Evolutionary conservation across 805 yeast species (phyloP).

Genomic region (Schizosaccharomyces osmophilus): DNA sequence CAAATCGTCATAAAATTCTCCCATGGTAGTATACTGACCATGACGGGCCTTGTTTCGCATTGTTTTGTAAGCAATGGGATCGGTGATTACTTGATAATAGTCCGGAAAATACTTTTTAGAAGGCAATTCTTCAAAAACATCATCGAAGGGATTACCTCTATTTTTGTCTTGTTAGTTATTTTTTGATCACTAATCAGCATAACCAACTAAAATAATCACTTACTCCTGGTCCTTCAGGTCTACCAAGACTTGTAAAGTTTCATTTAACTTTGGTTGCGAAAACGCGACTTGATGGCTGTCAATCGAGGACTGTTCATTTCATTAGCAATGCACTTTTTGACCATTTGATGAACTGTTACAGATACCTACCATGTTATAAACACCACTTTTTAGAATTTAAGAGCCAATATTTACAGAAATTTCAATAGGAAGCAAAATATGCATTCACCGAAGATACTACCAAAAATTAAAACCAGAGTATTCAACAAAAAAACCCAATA

Average conservation of each 20-base stretch:
- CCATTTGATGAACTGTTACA: no score
- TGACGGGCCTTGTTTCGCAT: slow-evolving; percentile 61
- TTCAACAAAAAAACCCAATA: no score
- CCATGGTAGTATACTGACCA: slow-evolving; percentile 55
- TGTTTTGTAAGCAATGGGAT: slow-evolving; percentile 35
- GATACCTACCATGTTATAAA: no score
- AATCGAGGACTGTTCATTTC: no score
- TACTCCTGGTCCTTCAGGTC: background rate
- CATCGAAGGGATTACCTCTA: background rate
- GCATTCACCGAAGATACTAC: no score
- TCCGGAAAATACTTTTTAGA: slow-evolving; percentile 58
- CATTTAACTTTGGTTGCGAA: background rate
- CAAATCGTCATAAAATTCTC: slow-evolving; percentile 53
- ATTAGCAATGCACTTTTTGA: no score
- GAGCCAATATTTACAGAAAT: no score
- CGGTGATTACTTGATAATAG: slow-evolving; percentile 40
- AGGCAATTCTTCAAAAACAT: slow-evolving; percentile 22
- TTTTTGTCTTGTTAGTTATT: background rate
- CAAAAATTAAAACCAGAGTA: no score
- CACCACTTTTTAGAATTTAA: no score
- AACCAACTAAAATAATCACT: background rate
- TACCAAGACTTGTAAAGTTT: background rate
- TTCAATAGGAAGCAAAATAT: no score
- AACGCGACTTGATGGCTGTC: background rate
- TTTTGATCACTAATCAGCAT: background rate